Conservation (phyloP, 495 filamentous ascomycete species). For the Aspergillus sclerotioniger region DNA sequence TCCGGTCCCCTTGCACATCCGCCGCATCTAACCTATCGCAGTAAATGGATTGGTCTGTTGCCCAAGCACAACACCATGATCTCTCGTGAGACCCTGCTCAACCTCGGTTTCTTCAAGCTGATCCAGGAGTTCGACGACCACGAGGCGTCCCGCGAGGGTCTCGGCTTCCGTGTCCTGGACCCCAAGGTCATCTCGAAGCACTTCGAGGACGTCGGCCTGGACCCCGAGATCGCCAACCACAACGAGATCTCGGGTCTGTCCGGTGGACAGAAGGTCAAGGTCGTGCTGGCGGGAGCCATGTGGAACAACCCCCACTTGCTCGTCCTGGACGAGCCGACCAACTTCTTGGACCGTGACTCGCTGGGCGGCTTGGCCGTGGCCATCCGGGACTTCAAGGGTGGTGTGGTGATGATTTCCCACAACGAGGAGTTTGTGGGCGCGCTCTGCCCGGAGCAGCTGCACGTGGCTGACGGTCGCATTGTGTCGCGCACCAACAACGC, state of each 20-base stretch:
- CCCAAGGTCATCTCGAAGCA: slow-evolving; percentile 95
- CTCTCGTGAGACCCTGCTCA: slow-evolving; percentile 85
- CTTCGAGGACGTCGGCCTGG: slow-evolving; percentile 93
- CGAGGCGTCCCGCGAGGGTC: slow-evolving; percentile 94
- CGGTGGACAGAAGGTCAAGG: slow-evolving; percentile 99
- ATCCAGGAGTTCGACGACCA: slow-evolving; percentile 98
- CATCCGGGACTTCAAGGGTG: slow-evolving; percentile 95
- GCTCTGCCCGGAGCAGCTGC: slow-evolving; percentile 91
- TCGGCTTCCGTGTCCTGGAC: slow-evolving; percentile 88
- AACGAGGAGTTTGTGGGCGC: slow-evolving; percentile 98
- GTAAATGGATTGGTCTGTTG: slow-evolving; percentile 82
- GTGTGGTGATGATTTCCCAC: slow-evolving; percentile 98
- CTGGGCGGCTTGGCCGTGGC: slow-evolving; percentile 93
- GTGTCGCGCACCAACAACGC: slow-evolving; percentile 75
- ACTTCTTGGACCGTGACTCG: slow-evolving; percentile 97
- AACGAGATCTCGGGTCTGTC: slow-evolving; percentile 96
- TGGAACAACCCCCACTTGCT: slow-evolving; percentile 99
- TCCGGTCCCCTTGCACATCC: neutral
- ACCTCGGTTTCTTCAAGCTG: slow-evolving; percentile 85
- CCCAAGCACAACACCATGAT: slow-evolving; percentile 93
- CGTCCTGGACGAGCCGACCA: slow-evolving; percentile 97
- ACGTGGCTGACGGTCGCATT: slow-evolving; percentile 83
- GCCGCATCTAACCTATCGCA: slow-evolving; percentile 21
- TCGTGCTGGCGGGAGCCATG: slow-evolving; percentile 95
- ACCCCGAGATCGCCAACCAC: slow-evolving; percentile 97